Conservation (phyloP, 2,329 filamentous ascomycete species). For the Penicillium crustosum region DNA sequence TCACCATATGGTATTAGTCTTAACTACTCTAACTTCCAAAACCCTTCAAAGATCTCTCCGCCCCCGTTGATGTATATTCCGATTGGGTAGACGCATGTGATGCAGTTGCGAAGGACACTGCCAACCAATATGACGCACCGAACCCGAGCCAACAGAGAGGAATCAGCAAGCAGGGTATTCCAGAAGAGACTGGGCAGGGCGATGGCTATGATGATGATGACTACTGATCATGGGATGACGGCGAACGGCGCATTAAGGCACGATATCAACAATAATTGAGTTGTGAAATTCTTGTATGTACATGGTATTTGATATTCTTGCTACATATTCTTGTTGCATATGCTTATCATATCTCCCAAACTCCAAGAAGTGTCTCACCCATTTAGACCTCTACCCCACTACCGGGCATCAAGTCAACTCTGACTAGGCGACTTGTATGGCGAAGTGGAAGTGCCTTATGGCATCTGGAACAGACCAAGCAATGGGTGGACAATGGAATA, state of each 20-base stretch:
- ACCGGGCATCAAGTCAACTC: not conserved
- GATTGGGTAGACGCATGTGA: conserved; percentile 98
- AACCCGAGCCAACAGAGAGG: conserved; percentile 15
- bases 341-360: conserved; percentile 3
- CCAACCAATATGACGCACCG: conserved; percentile 36
- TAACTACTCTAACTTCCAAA: conserved; percentile 1
- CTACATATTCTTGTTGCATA: not conserved
- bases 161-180: conserved; percentile 21
- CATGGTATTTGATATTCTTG: conserved; percentile 5
- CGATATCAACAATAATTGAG: conserved; percentile 10
- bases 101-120: conserved; percentile 64
- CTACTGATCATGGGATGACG: conserved; percentile 25
- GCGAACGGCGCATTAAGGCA: conserved; percentile 25
- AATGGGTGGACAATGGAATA: not conserved
- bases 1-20: not conserved
- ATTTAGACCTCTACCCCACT: conserved; percentile 2
- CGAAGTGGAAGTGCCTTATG: conserved; percentile 1
- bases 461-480: not conserved
- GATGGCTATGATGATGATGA: conserved; percentile 37
- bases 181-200: conserved; percentile 16
- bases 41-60: conserved; percentile 68
- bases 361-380: conserved; percentile 4
- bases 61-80: conserved; percentile 90
- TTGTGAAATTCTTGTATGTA: conserved; percentile 17
- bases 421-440: conserved; percentile 1